Evolutionary conservation across 192 early-diverging fungal species (phyloP), one percentile per base, ranked within the genome.

Genomic region (Entomortierella chlamydospora): DNA sequence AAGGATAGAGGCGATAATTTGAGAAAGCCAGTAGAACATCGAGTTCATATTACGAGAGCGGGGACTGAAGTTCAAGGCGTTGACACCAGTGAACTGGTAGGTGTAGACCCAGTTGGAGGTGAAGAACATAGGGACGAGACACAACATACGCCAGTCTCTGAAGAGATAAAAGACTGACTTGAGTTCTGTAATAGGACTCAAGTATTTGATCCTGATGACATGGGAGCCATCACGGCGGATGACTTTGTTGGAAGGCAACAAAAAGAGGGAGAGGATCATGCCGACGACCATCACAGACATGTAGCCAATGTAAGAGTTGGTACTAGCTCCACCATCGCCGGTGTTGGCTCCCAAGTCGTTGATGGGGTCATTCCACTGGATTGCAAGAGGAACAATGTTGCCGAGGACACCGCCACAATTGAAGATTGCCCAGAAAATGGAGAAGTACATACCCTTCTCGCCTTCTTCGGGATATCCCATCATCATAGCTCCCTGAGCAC

Each of bases 371-470:
- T 93, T 83, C 88, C 86, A 95, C 82, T 93, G 88, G n/a, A n/a
- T n/a, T n/a, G n/a, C 91, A 53, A 95, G 87, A 39, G 87, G 87
- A 65, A 95, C 87, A 9, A 90, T 81, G 61, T 87, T 88, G 64
- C 95, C 95, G 29, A 96, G 59, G 64, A 93, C 87, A 57, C 89
- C 95, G 61, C 95, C 95, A 57, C 87, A 70, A 70, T 84, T 85
- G 87, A 95, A 96, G 67, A 95, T 91, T 56, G 89, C 84, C 95
- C 95, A 96, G 89, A 96, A 96, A 39, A 91, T 84, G 29, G 90
- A 88, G 66, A 96, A 94, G 82, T 88, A 93, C 67, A 82, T 87
- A 43, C 92, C 94, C 85, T 95, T 95, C 47, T 92, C 86, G 25
- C 87, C 79, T 70, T 95, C 94, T 17, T 73, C 72, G 56, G 95